These are phyloP conservation scores for Tylopilus sp. DNA, from an alignment of 768 basidiomycete species.

Conservation along the genomic window DNA sequence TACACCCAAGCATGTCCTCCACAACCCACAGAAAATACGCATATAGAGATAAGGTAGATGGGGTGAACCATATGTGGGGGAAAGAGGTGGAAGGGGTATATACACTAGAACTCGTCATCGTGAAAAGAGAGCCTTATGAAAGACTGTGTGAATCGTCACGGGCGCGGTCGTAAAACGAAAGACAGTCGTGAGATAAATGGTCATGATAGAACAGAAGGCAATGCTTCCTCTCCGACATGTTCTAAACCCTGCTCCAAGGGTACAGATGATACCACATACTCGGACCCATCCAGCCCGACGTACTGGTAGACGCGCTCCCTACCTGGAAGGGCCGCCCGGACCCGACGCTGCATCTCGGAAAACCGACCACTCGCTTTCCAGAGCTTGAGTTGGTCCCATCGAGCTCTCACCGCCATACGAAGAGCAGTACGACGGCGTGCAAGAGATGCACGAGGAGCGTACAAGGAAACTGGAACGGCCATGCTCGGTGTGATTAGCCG, in stretches of 20 bases:
- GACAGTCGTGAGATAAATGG: constrained; percentile 3
- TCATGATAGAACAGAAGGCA: constrained; percentile 7
- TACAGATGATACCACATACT: background rate
- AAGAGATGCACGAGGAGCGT: constrained; percentile 21
- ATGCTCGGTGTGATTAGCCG: constrained; percentile 12
- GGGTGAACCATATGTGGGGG: constrained; percentile 10
- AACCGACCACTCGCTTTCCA: constrained; percentile 28
- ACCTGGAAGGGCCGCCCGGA: constrained; percentile 26
- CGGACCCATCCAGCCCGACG: constrained; percentile 21
- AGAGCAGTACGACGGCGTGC: constrained; percentile 28
- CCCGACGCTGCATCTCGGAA: constrained; percentile 27
- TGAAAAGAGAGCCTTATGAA: background rate
- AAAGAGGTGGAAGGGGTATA: constrained; percentile 1
- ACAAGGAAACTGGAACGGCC: background rate
- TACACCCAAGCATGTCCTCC: constrained; percentile 7
- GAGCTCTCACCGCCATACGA: constrained; percentile 25
- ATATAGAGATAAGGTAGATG: constrained; percentile 17
- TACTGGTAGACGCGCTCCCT: constrained; percentile 31
- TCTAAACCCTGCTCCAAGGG: constrained; percentile 1
- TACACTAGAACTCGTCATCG: constrained; percentile 8
- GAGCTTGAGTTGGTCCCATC: constrained; percentile 29
- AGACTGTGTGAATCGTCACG: background rate
- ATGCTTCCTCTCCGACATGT: background rate
- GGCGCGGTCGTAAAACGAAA: constrained; percentile 16
- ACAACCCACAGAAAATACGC: constrained; percentile 7